Evolutionary conservation across 2,329 filamentous ascomycete species (phyloP).

Genomic region (Chaetomium globosum): DNA sequence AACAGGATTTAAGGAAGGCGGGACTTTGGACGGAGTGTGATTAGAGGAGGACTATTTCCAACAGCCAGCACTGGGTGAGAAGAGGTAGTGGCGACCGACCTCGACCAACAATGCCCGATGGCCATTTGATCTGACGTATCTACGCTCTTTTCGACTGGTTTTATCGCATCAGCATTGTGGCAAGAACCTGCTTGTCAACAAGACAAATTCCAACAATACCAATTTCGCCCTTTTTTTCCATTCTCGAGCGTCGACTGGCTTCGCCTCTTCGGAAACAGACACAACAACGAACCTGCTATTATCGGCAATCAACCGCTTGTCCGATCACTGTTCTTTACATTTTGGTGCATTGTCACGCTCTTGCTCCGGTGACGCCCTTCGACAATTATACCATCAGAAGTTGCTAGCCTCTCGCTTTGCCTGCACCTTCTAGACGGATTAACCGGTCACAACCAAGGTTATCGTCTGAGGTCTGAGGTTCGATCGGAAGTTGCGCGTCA

Average conservation of each 20-base stretch:
- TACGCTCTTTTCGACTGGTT: slow-evolving; percentile 19
- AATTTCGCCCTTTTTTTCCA: background rate
- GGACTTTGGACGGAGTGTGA: slow-evolving; percentile 6
- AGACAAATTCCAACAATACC: slow-evolving; percentile 13
- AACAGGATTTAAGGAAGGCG: slow-evolving; percentile 26
- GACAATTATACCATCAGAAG: background rate
- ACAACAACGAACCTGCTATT: background rate
- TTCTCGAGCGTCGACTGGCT: slow-evolving; percentile 28
- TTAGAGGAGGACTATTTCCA: slow-evolving; percentile 17
- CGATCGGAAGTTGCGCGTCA: background rate
- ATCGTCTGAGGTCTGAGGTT: background rate
- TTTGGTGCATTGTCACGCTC: background rate
- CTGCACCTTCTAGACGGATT: background rate
- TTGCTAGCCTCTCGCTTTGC: too few relatives aligned
- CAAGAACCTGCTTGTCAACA: slow-evolving; percentile 13
- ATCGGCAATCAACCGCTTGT: background rate
- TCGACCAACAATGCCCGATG: slow-evolving; percentile 23
- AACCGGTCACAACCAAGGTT: background rate
- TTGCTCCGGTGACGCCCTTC: background rate
- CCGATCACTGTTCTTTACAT: background rate
- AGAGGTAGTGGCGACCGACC: slow-evolving; percentile 28
- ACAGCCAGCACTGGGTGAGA: slow-evolving; percentile 17
- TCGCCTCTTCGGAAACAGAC: slow-evolving; percentile 24
- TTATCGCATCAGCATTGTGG: background rate
- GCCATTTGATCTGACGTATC: slow-evolving; percentile 33